Evolutionary conservation across 2,329 filamentous ascomycete genomes (phyloP).

Genomic region (Colletotrichum sublineola): DNA sequence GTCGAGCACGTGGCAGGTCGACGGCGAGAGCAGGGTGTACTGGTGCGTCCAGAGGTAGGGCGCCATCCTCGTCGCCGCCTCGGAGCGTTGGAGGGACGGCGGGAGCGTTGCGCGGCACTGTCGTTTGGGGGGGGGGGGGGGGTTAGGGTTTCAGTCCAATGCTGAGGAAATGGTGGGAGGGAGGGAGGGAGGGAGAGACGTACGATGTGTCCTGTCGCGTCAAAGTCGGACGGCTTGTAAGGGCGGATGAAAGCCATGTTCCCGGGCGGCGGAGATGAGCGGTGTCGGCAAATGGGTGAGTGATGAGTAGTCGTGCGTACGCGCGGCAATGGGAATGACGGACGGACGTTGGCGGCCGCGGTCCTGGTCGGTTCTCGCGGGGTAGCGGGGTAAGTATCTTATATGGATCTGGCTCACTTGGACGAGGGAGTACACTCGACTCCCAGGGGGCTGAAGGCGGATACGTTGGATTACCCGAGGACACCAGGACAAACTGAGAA

Average conservation of each 20-base stretch:
- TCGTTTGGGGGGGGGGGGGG: not conserved
- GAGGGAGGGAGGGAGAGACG: conserved; percentile 38
- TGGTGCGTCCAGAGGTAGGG: conserved; percentile 67
- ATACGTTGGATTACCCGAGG: not conserved
- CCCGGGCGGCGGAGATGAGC: not conserved
- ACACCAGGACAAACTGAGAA: not conserved
- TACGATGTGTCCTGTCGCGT: conserved; percentile 58
- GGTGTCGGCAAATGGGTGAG: not conserved
- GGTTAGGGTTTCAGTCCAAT: not conserved
- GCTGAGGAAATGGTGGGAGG: not conserved
- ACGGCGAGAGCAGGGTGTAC: conserved; percentile 61
- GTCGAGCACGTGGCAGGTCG: conserved; percentile 63
- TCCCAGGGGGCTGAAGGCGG: no score
- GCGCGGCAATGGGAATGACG: not conserved
- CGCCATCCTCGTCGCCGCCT: conserved; percentile 53
- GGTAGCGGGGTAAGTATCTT: not conserved
- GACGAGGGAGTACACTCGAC: not conserved
- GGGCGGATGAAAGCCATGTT: conserved; percentile 61
- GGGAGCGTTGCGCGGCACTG: conserved; percentile 64
- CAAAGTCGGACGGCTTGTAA: conserved; percentile 56
- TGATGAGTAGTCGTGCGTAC: not conserved
- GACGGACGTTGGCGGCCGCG: not conserved
- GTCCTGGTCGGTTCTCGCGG: not conserved
- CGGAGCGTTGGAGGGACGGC: conserved; percentile 54
- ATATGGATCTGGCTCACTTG: not conserved